These are phyloP conservation scores for Trapa incisa DNA, from an alignment of 345 rosid genomes.

Conservation along the genomic window DNA sequence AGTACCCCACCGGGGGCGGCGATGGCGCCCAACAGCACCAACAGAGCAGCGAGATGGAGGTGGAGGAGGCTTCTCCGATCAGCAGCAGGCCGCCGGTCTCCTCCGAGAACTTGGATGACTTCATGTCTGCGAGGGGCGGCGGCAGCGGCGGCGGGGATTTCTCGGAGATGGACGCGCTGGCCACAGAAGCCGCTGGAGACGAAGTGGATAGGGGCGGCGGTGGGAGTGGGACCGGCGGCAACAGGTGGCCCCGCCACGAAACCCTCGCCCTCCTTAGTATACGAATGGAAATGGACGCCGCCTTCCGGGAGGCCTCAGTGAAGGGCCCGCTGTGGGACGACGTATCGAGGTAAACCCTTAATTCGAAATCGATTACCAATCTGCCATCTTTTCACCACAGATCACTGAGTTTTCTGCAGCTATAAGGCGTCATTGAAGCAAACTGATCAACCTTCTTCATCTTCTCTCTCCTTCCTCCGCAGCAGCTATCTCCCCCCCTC, in stretches of 20 bases:
- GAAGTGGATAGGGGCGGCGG: slow-evolving; percentile 20
- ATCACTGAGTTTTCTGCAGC: neutral
- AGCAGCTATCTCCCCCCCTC: no score
- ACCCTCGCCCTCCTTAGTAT: slow-evolving; percentile 67
- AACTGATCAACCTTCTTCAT: no score
- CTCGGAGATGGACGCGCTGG: slow-evolving; percentile 13
- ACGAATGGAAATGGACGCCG: slow-evolving; percentile 83
- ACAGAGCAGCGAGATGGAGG: slow-evolving; percentile 24
- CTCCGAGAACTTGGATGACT: slow-evolving; percentile 33
- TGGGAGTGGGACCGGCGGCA: slow-evolving; percentile 28
- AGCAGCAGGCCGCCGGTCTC: slow-evolving; percentile 76
- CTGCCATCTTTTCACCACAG: neutral
- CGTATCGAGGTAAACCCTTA: slow-evolving; percentile 48
- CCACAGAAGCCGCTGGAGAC: slow-evolving; percentile 29
- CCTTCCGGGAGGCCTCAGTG: slow-evolving; percentile 68
- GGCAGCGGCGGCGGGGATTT: slow-evolving; percentile 14
- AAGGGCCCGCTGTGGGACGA: slow-evolving; percentile 95
- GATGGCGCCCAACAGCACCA: slow-evolving; percentile 1
- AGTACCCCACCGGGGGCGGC: slow-evolving; percentile 8
- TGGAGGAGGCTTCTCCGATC: slow-evolving; percentile 79
- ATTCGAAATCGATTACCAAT: neutral
- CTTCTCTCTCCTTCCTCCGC: no score
- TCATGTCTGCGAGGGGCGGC: slow-evolving; percentile 22
- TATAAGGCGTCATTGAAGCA: neutral
- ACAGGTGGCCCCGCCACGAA: slow-evolving; percentile 88